Base-by-base conservation (phyloP, 2,329 filamentous ascomycete genomes). In the Colletotrichum sidae region DNA sequence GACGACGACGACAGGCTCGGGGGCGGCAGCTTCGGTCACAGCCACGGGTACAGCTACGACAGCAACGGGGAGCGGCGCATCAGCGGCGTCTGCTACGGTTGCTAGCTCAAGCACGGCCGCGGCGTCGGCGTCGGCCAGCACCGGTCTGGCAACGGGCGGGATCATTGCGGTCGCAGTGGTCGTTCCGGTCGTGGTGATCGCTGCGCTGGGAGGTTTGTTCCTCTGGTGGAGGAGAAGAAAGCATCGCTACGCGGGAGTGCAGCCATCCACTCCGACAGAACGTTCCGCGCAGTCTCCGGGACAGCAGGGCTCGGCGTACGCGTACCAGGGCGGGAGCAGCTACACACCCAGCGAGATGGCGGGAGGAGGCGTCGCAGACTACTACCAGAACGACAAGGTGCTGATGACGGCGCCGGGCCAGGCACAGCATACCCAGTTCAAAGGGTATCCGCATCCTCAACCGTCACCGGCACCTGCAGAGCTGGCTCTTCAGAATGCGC, bases 371-470 rank as follows among this genome's bases (percentile, higher is more conserved):
- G 38, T 62, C 10, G 58, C 51, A 1, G 58, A 47, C 11, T 65
- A 65, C 37, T 65, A 65, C 13, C 53, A 65, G 25, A 65, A 62
- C 39, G 58, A 65, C n/a, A 62, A 65, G 62, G 57, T 65, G 41
- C 41, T 65, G 52, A 57, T 50, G 47, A 51, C 52, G 7, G 41
- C 62, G 5, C 37, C n/a, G 12, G 13, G 5, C 12, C 52, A 38
- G 33, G 33, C 8, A 46, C 38, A 12, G 50, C 11, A 38, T n/a
- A 61, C 41, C 47, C 62, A 65, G 46, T 56, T 56, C 37, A 56
- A 61, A 46, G 57, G 46, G 25, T 65, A 54, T 11, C 56, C 56
- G 8, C 56, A 59, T 9, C 17, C 37, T 45, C 6, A 34, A 44
- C 35, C 60, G 9, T 34, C n/a, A 12, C 47, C 56, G n/a, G 8